These are phyloP conservation scores for Astrothelium subdiscretum DNA, from an alignment of 495 filamentous ascomycete species.

Conservation along the genomic window DNA sequence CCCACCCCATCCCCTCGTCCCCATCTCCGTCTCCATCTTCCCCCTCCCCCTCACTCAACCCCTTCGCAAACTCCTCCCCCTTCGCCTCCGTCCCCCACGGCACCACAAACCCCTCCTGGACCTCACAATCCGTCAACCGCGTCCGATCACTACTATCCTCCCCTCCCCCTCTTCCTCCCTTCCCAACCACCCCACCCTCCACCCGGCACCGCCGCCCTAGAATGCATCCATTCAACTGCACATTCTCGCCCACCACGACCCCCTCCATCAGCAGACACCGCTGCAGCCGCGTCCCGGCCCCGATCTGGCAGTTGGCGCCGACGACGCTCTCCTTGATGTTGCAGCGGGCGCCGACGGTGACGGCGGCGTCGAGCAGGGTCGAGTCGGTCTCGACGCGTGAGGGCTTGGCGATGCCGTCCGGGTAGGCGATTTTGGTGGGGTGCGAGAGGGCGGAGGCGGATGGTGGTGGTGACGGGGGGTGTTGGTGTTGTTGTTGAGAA, in stretches of 20 bases:
- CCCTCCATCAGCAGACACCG: conserved; percentile 88
- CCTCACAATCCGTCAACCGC: conserved; percentile 72
- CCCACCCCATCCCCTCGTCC: conserved; percentile 4
- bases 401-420: conserved; percentile 59
- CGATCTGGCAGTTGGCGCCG: conserved; percentile 74
- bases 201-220: conserved; percentile 65
- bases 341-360: conserved; percentile 67
- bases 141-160: conserved; percentile 69
- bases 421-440: conserved; percentile 65
- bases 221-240: conserved; percentile 69
- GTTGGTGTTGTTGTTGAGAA: neutral
- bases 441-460: conserved; percentile 61
- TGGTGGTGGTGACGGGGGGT: conserved; percentile 13
- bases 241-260: conserved; percentile 64
- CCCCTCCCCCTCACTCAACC: conserved; percentile 17
- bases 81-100: conserved; percentile 47
- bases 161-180: conserved; percentile 30
- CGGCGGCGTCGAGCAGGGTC: conserved; percentile 71
- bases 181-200: conserved; percentile 40
- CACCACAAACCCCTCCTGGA: conserved; percentile 77
- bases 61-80: conserved; percentile 23
- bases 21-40: conserved; percentile 13
- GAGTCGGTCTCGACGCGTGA: conserved; percentile 66
- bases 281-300: conserved; percentile 62
- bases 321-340: conserved; percentile 85